Evolutionary conservation across 225 moss, liverwort and hornwort species (phyloP).

Genomic region (Pleurozium schreberi): DNA sequence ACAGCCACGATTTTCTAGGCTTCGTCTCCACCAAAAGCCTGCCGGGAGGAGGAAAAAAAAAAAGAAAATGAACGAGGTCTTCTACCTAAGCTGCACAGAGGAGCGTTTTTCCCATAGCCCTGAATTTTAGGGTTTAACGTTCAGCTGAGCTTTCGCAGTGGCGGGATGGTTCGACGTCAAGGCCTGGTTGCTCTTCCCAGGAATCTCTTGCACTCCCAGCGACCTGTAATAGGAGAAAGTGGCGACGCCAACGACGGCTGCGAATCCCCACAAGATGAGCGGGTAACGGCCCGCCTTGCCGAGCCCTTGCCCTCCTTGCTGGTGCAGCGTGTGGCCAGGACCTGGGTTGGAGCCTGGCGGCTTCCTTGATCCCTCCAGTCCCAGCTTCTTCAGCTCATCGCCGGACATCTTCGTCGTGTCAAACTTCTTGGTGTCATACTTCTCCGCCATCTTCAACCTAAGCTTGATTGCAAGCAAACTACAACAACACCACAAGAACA

Average conservation of each 20-base stretch:
- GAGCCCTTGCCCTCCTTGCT: conserved; percentile 56
- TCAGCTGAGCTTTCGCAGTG: conserved; percentile 31
- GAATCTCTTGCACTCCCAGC: conserved; percentile 12
- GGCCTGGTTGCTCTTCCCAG: conserved; percentile 37
- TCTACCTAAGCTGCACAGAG: not conserved
- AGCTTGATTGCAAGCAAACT: not conserved
- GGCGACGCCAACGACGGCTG: conserved; percentile 40
- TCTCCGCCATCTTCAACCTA: not conserved
- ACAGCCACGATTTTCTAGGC: not conserved
- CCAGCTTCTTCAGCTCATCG: conserved; percentile 57
- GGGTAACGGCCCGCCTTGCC: conserved; percentile 54
- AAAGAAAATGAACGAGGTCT: too few relatives aligned
- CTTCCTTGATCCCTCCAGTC: conserved; percentile 52
- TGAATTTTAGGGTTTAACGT: not conserved
- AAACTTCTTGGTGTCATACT: not conserved
- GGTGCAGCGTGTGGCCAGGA: conserved; percentile 66
- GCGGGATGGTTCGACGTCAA: conserved; percentile 37
- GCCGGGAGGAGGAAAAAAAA: not conserved
- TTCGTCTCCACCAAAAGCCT: not conserved
- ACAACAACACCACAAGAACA: not conserved
- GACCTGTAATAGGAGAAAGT: conserved; percentile 49
- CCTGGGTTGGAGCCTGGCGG: conserved; percentile 39
- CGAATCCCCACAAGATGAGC: conserved; percentile 28
- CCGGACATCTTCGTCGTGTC: conserved; percentile 69
- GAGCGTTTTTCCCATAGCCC: too few relatives aligned